Evolutionary conservation across 805 yeast species (phyloP), one percentile per base, ranked within the genome.

Genomic region (Saccharomycopsis vini): DNA sequence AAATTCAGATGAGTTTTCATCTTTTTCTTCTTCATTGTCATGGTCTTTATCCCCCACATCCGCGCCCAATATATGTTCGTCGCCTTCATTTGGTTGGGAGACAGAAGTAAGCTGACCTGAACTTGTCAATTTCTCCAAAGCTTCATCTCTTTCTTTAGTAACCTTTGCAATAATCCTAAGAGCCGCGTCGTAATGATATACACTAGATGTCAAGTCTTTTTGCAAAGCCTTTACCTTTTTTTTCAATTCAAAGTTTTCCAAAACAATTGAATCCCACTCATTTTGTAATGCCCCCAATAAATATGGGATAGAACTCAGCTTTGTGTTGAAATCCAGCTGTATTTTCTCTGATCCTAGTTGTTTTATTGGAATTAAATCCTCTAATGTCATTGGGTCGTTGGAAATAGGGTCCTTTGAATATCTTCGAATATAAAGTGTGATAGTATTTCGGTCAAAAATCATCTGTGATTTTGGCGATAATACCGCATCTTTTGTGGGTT

Each of bases 121-220:
- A n/a, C n/a, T n/a, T n/a, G n/a, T n/a, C n/a, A 88, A 64, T 2
- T 88, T 87, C n/a, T 56, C 57, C 48, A 71, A 70, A 2, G 89
- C 81, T 37, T 78, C 84, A 49, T 86, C 94, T 33, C 88, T 65
- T 54, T 89, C 95, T 44, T 70, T 69, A n/a, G 81, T 65, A 1
- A 86, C 77, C 28, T 71, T 69, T 0, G 94, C 79, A 1, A 90
- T 94, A 1, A 89, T 95, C 44, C 89, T 67, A 3, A 83, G 78
- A 2, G 96, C 95, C 0, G 97, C 96, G 58, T 89, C 97, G 50
- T 84, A 84, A 55, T 80, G 81, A 55, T 87, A 89, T 33, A 88
- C 63, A 0, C 95, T 80, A 2, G 81, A 64, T 24, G 92, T 79
- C 39, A 89, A 64, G 54, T 87, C 90, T 52, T 82, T 76, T 46